Conservation (phyloP, 2,329 filamentous ascomycete species). For the Cordyceps militaris region DNA sequence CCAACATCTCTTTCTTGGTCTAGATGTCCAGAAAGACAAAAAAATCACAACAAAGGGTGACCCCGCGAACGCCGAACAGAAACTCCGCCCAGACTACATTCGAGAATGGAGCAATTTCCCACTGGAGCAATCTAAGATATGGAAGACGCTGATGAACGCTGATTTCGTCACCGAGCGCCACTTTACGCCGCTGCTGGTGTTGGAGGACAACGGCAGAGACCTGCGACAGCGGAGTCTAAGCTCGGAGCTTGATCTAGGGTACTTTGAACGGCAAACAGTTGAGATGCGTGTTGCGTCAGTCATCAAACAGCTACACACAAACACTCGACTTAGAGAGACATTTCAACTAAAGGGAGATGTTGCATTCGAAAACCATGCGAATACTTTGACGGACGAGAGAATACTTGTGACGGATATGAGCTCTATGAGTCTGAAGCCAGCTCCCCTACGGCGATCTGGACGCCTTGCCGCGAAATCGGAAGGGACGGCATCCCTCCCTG, state of each 20-base stretch:
- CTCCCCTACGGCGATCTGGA: not conserved
- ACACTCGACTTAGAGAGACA: not conserved
- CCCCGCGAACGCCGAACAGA: constrained; percentile 1
- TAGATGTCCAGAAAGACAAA: constrained; percentile 2
- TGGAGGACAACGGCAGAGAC: not conserved
- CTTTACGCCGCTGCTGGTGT: not conserved
- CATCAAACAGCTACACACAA: not conserved
- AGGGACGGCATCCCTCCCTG: not conserved
- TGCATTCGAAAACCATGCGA: constrained; percentile 5
- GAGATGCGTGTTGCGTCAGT: constrained; percentile 1
- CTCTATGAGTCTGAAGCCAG: not conserved
- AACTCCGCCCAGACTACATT: constrained; percentile 2
- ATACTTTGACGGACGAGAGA: not conserved
- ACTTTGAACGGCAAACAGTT: constrained; percentile 7
- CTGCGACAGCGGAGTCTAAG: not conserved
- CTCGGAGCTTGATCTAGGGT: constrained; percentile 5
- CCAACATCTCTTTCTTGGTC: not conserved
- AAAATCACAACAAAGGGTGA: not conserved
- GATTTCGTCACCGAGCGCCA: not conserved
- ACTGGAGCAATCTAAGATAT: not conserved
- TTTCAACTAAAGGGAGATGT: constrained; percentile 4
- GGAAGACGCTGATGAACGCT: not conserved
- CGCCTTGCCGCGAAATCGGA: not conserved
- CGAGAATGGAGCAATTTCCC: not conserved
- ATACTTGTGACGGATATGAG: not conserved